Evolutionary conservation across 441 rosid genomes (phyloP).

Genomic region (Gossypium davidsonii): DNA sequence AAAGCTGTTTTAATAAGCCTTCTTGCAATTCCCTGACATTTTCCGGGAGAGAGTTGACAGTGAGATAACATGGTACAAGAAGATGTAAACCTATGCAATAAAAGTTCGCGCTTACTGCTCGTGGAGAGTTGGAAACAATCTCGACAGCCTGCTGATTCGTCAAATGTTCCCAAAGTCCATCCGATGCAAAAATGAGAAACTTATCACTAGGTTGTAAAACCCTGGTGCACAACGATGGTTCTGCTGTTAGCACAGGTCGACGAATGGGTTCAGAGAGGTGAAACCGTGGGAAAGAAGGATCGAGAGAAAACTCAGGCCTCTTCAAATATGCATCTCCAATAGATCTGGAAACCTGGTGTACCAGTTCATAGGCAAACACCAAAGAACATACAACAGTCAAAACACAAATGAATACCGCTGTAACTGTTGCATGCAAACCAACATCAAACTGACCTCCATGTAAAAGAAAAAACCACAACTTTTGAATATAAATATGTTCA

Average conservation of each 20-base stretch:
- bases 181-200: slow-evolving; percentile 87
- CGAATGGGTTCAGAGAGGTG: slow-evolving; percentile 64
- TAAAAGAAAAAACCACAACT: background rate
- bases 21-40: slow-evolving; percentile 67
- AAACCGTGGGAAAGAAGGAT: slow-evolving; percentile 69
- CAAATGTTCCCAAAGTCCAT: slow-evolving; percentile 89
- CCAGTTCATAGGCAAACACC: slow-evolving; percentile 17
- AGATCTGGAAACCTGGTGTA: slow-evolving; percentile 72
- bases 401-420: background rate
- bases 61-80: background rate
- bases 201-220: slow-evolving; percentile 51
- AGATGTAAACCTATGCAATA: background rate
- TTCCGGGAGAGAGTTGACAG: background rate
- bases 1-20: slow-evolving; percentile 66
- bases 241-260: slow-evolving; percentile 73
- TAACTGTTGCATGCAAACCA: background rate
- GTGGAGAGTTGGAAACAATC: slow-evolving; percentile 57
- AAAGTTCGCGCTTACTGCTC: slow-evolving; percentile 43
- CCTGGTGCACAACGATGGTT: slow-evolving; percentile 55
- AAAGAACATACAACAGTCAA: background rate
- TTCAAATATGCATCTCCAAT: slow-evolving; percentile 94
- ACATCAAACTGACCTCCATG: background rate
- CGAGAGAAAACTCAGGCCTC: slow-evolving; percentile 70
- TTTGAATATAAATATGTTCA: background rate
- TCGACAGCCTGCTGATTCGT: slow-evolving; percentile 81